Base-by-base conservation (phyloP, 1,139 yeast genomes). In the Suhomyces bribrorum region DNA sequence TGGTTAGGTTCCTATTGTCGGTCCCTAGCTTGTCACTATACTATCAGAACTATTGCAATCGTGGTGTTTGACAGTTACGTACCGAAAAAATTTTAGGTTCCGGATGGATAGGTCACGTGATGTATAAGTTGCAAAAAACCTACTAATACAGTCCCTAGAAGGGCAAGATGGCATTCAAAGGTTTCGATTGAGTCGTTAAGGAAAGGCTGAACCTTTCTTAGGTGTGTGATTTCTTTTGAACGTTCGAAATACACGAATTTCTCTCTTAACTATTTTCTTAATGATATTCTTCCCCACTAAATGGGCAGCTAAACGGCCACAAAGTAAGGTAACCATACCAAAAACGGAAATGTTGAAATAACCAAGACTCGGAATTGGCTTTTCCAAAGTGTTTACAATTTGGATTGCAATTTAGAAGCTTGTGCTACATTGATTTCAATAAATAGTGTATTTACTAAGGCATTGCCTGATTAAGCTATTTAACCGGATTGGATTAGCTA, bases 1-100 rank as follows among this genome's bases (percentile, higher is more conserved):
- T 42, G 9, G 9, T 14, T 17, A 28, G 15, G 23, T 7, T 18
- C 25, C 25, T 29, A 13, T 5, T n/a, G 4, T n/a, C 12, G 25
- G n/a, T 11, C 23, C 23, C 11, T 20, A 27, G 13, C 30, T 27
- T 13, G 30, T 13, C 30, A 17, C 8, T 27, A 12, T 27, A 14
- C 30, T 27, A 14, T 27, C 15, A 12, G 15, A 15, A 13, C 15
- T 12, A 14, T 14, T 13, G 17, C 12, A 14, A 13, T 27, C 18
- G 15, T 12, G 7, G 13, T 27, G 13, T 20, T 20, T 27, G 13
- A 12, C 30, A 14, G 13, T 27, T n/a, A 13, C 14, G 8, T 27
- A 27, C 6, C 7, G 40, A 49, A 49, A 49, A 49, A 41, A 41
- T 47, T 49, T 48, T 44, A 43, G 44, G 45, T 34, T 41, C 51